These are phyloP conservation scores for Letharia columbiana DNA, from an alignment of 495 filamentous ascomycete species.

Conservation along the genomic window DNA sequence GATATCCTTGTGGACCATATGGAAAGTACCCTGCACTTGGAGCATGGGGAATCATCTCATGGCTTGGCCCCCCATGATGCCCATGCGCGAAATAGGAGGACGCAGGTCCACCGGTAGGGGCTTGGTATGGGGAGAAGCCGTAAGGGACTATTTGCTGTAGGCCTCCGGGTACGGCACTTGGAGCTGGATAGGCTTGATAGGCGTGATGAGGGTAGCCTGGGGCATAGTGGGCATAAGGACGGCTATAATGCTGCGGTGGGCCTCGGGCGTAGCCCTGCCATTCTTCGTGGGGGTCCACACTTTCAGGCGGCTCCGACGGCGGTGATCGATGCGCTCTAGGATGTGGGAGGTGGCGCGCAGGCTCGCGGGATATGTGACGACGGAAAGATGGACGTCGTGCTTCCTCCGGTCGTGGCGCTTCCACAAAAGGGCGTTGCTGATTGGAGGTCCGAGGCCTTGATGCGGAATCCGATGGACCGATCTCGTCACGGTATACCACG, in stretches of 20 bases:
- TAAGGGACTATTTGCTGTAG: slow-evolving; percentile 35
- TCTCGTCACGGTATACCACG: slow-evolving; percentile 50
- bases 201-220: slow-evolving; percentile 35
- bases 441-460: slow-evolving; percentile 52
- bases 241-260: slow-evolving; percentile 27
- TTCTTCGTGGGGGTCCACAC: slow-evolving; percentile 47
- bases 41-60: slow-evolving; percentile 46
- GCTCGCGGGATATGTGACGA: slow-evolving; percentile 36
- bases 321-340: slow-evolving; percentile 40
- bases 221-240: slow-evolving; percentile 35
- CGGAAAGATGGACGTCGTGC: slow-evolving; percentile 36
- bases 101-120: slow-evolving; percentile 30
- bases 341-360: slow-evolving; percentile 26
- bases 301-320: slow-evolving; percentile 46
- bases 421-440: slow-evolving; percentile 30
- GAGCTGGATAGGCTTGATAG: slow-evolving; percentile 29
- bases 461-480: slow-evolving; percentile 78
- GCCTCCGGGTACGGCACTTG: slow-evolving; percentile 36
- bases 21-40: slow-evolving; percentile 37
- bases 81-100: slow-evolving; percentile 35
- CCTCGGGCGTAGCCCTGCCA: slow-evolving; percentile 34
- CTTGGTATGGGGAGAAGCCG: slow-evolving; percentile 34
- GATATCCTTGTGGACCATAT: slow-evolving; percentile 34
- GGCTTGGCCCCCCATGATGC: slow-evolving; percentile 30
- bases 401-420: slow-evolving; percentile 37